phyloP scores from a whole-genome alignment of 2,329 filamentous ascomycete species.

The Lasiodiplodia sp. region DNA sequence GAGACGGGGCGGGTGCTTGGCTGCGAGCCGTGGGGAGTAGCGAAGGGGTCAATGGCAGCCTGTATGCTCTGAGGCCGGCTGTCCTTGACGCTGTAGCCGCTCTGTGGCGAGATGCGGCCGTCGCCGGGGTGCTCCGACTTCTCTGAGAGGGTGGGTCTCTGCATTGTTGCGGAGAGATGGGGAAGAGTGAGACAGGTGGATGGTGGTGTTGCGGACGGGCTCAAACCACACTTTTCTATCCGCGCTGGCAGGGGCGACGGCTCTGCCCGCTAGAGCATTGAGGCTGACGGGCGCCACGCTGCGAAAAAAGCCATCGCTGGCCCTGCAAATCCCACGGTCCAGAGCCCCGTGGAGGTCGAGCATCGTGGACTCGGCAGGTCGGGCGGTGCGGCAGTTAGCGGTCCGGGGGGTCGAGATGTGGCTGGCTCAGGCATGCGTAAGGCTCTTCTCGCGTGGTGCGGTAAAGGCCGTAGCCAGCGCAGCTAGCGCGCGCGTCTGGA shows the following conservation, averaged over 20 bases:
- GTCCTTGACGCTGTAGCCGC: not conserved
- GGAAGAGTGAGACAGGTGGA: not conserved
- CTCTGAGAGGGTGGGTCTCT: conserved; percentile 13
- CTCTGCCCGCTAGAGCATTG: not conserved
- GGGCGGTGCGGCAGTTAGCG: conserved; percentile 14
- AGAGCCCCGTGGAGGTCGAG: not conserved
- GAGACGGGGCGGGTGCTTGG: conserved; percentile 2
- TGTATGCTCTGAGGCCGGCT: not conserved
- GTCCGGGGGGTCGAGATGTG: conserved; percentile 40
- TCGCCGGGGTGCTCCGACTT: not conserved
- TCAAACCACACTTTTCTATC: conserved; percentile 17
- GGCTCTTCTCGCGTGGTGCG: not conserved
- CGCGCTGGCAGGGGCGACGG: not conserved
- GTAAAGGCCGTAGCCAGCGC: not conserved
- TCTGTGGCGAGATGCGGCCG: not conserved
- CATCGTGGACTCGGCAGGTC: not conserved
- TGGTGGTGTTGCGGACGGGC: not conserved
- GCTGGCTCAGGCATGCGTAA: conserved; percentile 34
- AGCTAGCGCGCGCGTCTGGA: not conserved
- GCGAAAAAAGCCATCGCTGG: not conserved
- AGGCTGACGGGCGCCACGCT: not conserved
- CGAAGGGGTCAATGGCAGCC: conserved; percentile 14
- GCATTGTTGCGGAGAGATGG: conserved; percentile 19
- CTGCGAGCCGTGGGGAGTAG: conserved; percentile 5
- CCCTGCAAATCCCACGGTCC: not conserved